phyloP scores from a whole-genome alignment of 495 filamentous ascomycete genomes.

The Trichoderma gamsii region DNA sequence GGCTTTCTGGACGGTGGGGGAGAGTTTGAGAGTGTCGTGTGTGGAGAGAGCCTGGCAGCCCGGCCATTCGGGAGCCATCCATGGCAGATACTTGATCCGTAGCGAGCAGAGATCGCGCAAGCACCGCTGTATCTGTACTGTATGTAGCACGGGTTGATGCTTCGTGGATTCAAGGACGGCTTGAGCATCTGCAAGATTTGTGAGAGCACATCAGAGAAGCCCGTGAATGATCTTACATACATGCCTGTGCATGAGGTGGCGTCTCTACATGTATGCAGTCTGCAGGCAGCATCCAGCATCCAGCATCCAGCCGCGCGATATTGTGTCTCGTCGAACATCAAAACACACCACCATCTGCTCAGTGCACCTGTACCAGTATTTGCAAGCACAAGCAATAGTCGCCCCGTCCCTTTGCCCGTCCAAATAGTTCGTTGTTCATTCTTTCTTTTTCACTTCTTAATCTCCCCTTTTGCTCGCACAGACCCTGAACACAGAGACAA shows the following conservation, averaged over 20 bases:
- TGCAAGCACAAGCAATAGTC: no score
- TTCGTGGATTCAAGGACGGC: not conserved
- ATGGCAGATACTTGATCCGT: not conserved
- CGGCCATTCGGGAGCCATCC: slow-evolving; percentile 1
- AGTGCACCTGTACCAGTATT: not conserved
- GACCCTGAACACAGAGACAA: not conserved
- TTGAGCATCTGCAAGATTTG: no score
- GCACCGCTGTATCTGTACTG: not conserved
- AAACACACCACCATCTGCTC: slow-evolving; percentile 13
- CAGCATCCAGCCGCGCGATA: slow-evolving; percentile 6
- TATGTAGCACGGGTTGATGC: not conserved
- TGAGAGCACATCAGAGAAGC: no score
- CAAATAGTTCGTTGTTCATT: no score
- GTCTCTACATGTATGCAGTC: no score
- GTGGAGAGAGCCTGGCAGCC: not conserved
- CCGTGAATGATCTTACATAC: no score
- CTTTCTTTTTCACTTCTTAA: no score
- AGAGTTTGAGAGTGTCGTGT: not conserved
- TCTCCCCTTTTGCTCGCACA: not conserved
- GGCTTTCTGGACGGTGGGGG: not conserved
- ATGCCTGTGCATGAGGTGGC: no score
- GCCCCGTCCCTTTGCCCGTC: no score
- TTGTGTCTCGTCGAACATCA: not conserved
- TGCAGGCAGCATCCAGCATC: not conserved
- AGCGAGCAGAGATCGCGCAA: not conserved